phyloP scores from a whole-genome alignment of 371 early-diverging fungal genomes.

The Lichtheimia hyalospora region DNA sequence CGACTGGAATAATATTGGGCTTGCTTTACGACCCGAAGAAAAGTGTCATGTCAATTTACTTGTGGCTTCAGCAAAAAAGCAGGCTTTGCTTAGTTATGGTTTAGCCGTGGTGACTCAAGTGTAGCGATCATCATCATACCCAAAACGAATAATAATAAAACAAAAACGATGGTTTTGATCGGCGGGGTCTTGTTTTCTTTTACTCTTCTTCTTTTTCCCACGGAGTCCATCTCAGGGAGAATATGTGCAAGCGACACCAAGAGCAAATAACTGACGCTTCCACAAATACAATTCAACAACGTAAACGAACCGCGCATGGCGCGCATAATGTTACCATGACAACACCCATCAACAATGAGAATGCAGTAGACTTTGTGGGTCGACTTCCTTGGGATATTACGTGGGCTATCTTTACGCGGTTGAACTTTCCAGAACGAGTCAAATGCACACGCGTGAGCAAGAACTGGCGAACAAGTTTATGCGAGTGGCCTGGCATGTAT shows the following conservation, averaged over 20 bases:
- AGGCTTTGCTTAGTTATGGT: slow-evolving; percentile 61
- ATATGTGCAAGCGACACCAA: too few species aligned
- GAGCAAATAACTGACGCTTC: too few species aligned
- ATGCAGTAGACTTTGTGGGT: slow-evolving; percentile 1
- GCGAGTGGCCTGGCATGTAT: slow-evolving; percentile 6
- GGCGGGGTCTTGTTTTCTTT: too few species aligned
- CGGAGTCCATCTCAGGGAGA: too few species aligned
- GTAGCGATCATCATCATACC: background rate
- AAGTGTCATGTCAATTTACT: slow-evolving; percentile 68
- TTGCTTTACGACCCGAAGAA: slow-evolving; percentile 64
- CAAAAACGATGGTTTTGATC: too few species aligned
- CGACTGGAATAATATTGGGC: slow-evolving; percentile 62
- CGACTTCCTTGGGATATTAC: background rate
- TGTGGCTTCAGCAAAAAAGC: slow-evolving; percentile 62
- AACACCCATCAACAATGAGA: too few species aligned
- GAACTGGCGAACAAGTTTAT: background rate
- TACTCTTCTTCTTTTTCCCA: too few species aligned
- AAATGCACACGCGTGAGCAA: slow-evolving; percentile 2
- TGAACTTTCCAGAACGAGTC: slow-evolving; percentile 2
- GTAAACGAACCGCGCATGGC: too few species aligned
- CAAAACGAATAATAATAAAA: too few species aligned
- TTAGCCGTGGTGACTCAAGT: slow-evolving; percentile 25
- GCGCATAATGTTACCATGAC: too few species aligned
- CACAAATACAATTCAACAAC: too few species aligned
- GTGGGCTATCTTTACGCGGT: slow-evolving; percentile 2